phyloP scores from a whole-genome alignment of 352 stramenopile species.

The Phytopythium delawarense region DNA sequence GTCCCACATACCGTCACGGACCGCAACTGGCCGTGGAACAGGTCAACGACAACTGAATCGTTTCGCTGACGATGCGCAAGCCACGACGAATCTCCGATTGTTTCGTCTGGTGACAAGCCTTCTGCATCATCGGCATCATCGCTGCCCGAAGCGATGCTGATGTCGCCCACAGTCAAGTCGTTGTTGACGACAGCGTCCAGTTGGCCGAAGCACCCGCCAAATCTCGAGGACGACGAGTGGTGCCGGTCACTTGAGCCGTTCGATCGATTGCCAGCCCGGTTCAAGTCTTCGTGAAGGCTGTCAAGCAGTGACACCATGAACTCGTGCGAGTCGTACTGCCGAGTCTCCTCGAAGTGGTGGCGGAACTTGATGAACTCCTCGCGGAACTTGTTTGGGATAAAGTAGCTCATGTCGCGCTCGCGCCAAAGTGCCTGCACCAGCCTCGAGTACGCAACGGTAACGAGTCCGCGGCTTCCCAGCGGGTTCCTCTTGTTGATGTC shows the following conservation, averaged over 20 bases:
- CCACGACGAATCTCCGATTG: conserved; percentile 91
- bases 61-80: conserved; percentile 89
- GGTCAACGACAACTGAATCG: conserved; percentile 94
- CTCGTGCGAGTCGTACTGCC: conserved; percentile 96
- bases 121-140: conserved; percentile 5
- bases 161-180: conserved; percentile 36
- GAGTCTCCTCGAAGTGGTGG: conserved; percentile 66
- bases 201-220: conserved; percentile 20
- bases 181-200: conserved; percentile 22
- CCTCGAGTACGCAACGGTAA: conserved; percentile 88
- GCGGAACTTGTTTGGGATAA: conserved; percentile 49
- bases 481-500: conserved; percentile 96
- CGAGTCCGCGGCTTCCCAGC: conserved; percentile 86
- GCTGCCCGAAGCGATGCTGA: conserved; percentile 7
- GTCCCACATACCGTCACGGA: conserved; percentile 92
- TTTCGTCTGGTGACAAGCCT: conserved; percentile 46
- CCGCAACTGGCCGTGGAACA: conserved; percentile 94
- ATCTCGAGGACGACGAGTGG: conserved; percentile 26
- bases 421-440: conserved; percentile 68
- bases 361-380: conserved; percentile 66
- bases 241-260: conserved; percentile 15
- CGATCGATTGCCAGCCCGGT: conserved; percentile 59
- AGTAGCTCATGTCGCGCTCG: conserved; percentile 42
- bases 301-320: conserved; percentile 96
- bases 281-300: conserved; percentile 98